Conservation (phyloP, 129 eudicot species). For the Lonicera japonica region DNA sequence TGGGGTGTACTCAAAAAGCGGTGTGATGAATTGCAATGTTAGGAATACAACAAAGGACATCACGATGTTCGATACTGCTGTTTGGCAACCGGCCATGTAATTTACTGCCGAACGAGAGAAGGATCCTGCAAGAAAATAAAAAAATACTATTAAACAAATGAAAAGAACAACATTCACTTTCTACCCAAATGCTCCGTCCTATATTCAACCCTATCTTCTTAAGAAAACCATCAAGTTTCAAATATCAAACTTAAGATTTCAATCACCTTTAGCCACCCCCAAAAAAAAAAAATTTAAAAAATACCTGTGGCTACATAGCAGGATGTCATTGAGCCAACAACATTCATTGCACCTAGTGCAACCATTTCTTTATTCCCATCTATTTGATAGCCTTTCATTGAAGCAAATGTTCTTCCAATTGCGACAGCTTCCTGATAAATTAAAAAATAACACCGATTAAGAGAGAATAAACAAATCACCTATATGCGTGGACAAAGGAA, state of each 20-base stretch:
- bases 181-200: too few species aligned
- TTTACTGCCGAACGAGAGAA: constrained; percentile 75
- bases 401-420: constrained; percentile 82
- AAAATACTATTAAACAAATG: background rate
- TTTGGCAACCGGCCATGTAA: constrained; percentile 75
- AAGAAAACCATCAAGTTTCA: background rate
- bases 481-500: too few species aligned
- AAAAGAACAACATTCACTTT: background rate
- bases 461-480: too few species aligned
- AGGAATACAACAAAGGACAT: constrained; percentile 67
- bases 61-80: constrained; percentile 64
- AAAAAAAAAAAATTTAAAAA: too few species aligned
- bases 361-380: constrained; percentile 93
- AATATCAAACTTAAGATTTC: background rate
- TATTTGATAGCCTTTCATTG: constrained; percentile 71
- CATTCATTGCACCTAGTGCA: constrained; percentile 74
- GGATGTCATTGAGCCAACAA: constrained; percentile 80
- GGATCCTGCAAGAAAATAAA: constrained; percentile 35
- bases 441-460: background rate
- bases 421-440: constrained; percentile 79
- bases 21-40: constrained; percentile 59
- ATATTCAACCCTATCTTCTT: background rate
- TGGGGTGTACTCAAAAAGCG: constrained; percentile 78
- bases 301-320: constrained; percentile 78
- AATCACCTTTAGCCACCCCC: too few species aligned